Base-by-base conservation (phyloP, 1,284 basidiomycete species). In the Ustilago trichophora region DNA sequence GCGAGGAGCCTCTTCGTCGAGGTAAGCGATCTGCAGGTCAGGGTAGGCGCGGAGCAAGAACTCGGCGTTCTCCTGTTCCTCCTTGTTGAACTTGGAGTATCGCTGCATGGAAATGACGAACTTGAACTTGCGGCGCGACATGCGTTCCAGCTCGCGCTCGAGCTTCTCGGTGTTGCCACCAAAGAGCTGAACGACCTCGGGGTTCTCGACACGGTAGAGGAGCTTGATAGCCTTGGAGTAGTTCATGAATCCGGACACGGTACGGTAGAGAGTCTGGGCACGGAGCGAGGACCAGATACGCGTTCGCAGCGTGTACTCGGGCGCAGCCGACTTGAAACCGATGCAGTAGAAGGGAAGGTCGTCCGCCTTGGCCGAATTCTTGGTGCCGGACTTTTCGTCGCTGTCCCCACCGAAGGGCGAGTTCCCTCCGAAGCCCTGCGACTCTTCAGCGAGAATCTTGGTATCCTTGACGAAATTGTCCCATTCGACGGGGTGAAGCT, bases 161-260 rank as follows among this genome's bases (percentile, higher is more conserved):
- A 98, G 87, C 81, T 89, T 92, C 83, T 98, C 95, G 16, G 95
- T 97, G 84, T 98, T 98, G 36, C 94, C 93, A 48, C 95, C 95
- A 77, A 93, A 97, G 49, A 91, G 86, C 84, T 97, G 94, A 5
- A 98, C 95, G 43, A 98, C 91, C 82, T 98, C 95, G 19, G 95
- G 96, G 84, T 98, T 98, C 85, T 98, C 96, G 52, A 98, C 95
- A 71, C 95, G 93, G 84, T 98, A 97, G 25, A 98, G 87, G n/a
- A 98, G 86, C 84, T 98, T 98, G 88, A 98, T 98, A 16, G 96
- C 95, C 86, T 98, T 98, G 77, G 91, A 89, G 83, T 98, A 98
- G 85, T 98, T 98, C 96, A 98, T 98, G 90, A 98, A 98, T 47
- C 95, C 96, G 40, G 96, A 97, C 15, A 98, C 94, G 18, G 95